These are phyloP conservation scores for Vanderwaltozyma tropicalis DNA, from an alignment of 805 yeast species.

Conservation along the genomic window DNA sequence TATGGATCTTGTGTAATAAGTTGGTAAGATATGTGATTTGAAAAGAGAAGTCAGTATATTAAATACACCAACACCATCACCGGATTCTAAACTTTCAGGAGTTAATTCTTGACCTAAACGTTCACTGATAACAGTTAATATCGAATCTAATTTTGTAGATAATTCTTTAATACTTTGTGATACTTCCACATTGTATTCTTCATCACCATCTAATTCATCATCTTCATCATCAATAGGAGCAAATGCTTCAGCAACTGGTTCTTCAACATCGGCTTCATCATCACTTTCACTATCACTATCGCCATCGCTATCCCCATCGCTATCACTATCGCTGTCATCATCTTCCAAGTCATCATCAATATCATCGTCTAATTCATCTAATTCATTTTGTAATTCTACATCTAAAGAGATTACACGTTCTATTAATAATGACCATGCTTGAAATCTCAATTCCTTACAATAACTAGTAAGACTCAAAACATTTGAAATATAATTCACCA, in stretches of 20 bases:
- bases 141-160: conserved; percentile 60
- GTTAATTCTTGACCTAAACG: conserved; percentile 42
- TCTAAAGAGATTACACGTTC: conserved; percentile 80
- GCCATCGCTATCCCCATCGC: conserved; percentile 26
- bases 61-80: conserved; percentile 58
- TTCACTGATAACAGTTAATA: conserved; percentile 48
- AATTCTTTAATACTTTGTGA: conserved; percentile 40
- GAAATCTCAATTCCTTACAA: conserved; percentile 63
- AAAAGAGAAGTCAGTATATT: conserved; percentile 68
- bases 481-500: conserved; percentile 58
- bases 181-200: conserved; percentile 39
- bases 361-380: conserved; percentile 76
- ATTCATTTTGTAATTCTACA: conserved; percentile 81
- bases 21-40: conserved; percentile 75
- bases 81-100: conserved; percentile 41
- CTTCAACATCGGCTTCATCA: conserved; percentile 26
- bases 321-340: conserved; percentile 28
- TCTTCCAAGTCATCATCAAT: conserved; percentile 47
- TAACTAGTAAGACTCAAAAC: conserved; percentile 50
- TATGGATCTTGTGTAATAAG: conserved; percentile 81
- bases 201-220: conserved; percentile 31
- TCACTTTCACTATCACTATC: conserved; percentile 29
- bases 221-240: conserved; percentile 25
- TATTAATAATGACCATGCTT: conserved; percentile 69
- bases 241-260: conserved; percentile 24